Evolutionary conservation across 257 asterid genomes (phyloP), one percentile per base, ranked within the genome.

Genomic region (Cordia subcordata): DNA sequence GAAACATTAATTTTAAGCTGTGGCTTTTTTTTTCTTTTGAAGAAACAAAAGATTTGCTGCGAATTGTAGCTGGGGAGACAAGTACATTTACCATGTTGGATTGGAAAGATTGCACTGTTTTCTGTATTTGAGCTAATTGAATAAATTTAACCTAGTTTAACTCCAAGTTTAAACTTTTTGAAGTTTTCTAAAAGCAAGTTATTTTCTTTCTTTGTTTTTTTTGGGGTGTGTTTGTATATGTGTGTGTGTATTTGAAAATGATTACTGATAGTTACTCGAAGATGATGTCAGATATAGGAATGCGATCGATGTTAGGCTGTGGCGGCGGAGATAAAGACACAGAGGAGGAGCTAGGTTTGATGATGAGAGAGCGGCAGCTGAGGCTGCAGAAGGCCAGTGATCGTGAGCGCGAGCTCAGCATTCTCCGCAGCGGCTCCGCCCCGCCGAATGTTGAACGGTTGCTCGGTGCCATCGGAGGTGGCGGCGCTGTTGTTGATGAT

Each of bases 361-460:
- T 83, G 64, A 63, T 75, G 77, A 71, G 81, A 40, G 79, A 81
- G 66, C 67, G 62, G 69, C 57, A 45, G 51, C 45, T 69, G 65
- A 65, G 63, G 66, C 70, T 62, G 52, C 79, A 75, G 23, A 81
- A 78, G 57, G 60, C 66, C 37, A 71, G 65, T 68, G 82, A 82
- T 57, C 75, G 68, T 21, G 89, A 77, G 59, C 72, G 77, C 23
- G 87, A 85, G 58, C 82, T 75, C 39, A 75, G 67, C 69, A 71
- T 76, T 58, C 75, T 68, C 40, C 67, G 94, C 47, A 82, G 89
- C 57, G 94, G 94, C 53, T 85, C 94, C 5, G 90, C 90, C 1
- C 94, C 94, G n/a, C 94, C 87, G 10, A 74, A 72, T 4, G 78
- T 77, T 13, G 83, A 82, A 52, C 82, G 87, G 63, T 79, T 85